phyloP scores from a whole-genome alignment of 345 rosid species.

The Moringa oleifera region DNA sequence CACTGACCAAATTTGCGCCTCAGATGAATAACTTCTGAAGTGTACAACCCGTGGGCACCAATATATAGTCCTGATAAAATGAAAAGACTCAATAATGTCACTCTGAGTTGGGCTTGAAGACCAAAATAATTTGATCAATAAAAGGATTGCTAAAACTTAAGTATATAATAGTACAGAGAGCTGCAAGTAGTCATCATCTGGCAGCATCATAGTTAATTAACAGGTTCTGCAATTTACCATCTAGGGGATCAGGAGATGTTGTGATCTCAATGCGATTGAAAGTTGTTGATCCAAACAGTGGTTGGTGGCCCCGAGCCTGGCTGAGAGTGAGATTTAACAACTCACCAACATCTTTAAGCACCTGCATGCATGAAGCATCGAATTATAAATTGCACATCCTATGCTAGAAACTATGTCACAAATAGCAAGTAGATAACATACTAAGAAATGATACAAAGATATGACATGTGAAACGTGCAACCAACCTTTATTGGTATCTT shows the following conservation, averaged over 20 bases:
- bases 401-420: constrained; percentile 1
- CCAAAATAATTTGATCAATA: neutral
- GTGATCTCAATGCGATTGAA: constrained; percentile 74
- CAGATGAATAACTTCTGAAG: constrained; percentile 84
- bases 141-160: neutral
- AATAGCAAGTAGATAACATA: neutral
- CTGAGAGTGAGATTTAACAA: constrained; percentile 69
- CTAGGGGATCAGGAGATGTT: constrained; percentile 63
- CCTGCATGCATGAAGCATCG: constrained; percentile 34
- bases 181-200: neutral
- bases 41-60: constrained; percentile 78
- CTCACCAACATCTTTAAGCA: constrained; percentile 80
- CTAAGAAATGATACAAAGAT: neutral
- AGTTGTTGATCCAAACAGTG: constrained; percentile 73
- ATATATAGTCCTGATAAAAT: constrained; percentile 69
- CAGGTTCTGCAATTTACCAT: constrained; percentile 41
- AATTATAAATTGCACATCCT: constrained; percentile 11
- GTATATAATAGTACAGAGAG: neutral
- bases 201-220: neutral
- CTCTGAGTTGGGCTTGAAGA: neutral
- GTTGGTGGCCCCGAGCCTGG: constrained; percentile 65
- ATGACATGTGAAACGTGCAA: constrained; percentile 10
- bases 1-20: constrained; percentile 84
- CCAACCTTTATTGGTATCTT: constrained; percentile 87
- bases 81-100: constrained; percentile 6